Conservation (phyloP, 1,284 basidiomycete genomes). For the Cystobasidium pallidum region DNA sequence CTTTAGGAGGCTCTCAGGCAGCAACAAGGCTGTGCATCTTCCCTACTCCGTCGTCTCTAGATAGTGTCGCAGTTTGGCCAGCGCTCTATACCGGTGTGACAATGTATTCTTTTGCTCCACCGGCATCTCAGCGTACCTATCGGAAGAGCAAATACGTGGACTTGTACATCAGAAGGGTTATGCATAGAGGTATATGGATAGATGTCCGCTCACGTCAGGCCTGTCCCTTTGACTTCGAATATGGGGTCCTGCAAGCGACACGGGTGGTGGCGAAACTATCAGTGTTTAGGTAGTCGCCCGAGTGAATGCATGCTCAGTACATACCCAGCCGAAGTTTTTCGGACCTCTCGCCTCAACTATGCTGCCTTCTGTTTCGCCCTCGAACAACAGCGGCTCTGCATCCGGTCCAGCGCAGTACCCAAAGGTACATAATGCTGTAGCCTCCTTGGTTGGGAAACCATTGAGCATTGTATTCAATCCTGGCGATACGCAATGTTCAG, state of each 20-base stretch:
- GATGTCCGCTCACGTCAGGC: conserved; percentile 70
- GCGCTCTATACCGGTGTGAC: conserved; percentile 85
- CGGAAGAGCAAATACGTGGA: too few relatives aligned
- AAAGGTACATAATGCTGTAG: conserved; percentile 92
- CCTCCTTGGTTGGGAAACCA: conserved; percentile 79
- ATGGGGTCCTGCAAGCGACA: conserved; percentile 74
- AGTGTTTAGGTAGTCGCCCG: neutral
- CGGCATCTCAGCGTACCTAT: conserved; percentile 95
- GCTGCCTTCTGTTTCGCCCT: conserved; percentile 82
- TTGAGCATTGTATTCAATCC: conserved; percentile 84
- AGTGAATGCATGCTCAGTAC: neutral
- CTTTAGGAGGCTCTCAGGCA: too few relatives aligned
- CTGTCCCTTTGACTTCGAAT: conserved; percentile 73
- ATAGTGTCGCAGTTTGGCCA: conserved; percentile 76
- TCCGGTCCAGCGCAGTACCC: conserved; percentile 85
- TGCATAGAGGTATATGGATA: neutral
- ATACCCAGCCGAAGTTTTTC: conserved; percentile 50
- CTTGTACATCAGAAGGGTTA: too few relatives aligned
- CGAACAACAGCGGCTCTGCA: conserved; percentile 79
- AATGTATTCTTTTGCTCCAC: conserved; percentile 80
- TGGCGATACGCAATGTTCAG: conserved; percentile 44
- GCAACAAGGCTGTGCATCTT: neutral
- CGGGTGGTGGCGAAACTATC: neutral
- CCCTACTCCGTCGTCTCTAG: conserved; percentile 57
- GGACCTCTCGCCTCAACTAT: conserved; percentile 86